Base-by-base conservation (phyloP, 2,329 filamentous ascomycete genomes). In the Microascus cirrosus region DNA sequence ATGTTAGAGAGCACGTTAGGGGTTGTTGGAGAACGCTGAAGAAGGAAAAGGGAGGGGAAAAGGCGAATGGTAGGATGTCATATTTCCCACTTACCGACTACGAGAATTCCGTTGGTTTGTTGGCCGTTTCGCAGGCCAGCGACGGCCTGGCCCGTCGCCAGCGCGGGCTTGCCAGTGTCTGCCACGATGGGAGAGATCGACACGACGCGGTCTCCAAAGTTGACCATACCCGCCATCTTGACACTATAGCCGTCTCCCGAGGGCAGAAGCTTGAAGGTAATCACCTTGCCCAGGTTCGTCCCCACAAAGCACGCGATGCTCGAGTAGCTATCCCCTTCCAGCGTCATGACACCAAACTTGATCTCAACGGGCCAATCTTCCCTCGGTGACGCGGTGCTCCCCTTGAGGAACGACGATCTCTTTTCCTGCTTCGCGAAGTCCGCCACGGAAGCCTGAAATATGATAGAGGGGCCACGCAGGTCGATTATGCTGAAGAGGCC, bases 301-400 rank as follows among this genome's bases (percentile, higher is more conserved):
- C 94, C 94, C 1, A 95, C 89, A 63, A 97, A 95, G 63, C 94
- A 88, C 59, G 87, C 84, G 59, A 99, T 95, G 66, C 91, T 96
- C 1, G 94, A 97, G 69, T 95, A 99, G 62, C 90, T 85, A 67
- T 97, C 93, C n/a, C 87, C 89, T 51, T 97, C 94, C 3, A 96
- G 74, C 2, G 89, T 95, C 84, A 99, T 86, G 53, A 96, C 90
- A 57, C 90, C 90, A 73, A 97, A 99, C 67, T 96, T 90, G 32
- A 97, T 84, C 34, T 77, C 79, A 0, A 90, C 90, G 0, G 90
- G 84, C 81, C 85, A 95, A 66, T 96, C 92, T 54, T 78, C 79
- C 2, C 65, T 61, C 1, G 74, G 60, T 59, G 25, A 67, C 60
- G 56, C 60, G 58, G n/a, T 61, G 60, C 12, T 68, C 59, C 54